Evolutionary conservation across 208 protist species (phyloP).

Genomic region (Phytomonas francai): DNA sequence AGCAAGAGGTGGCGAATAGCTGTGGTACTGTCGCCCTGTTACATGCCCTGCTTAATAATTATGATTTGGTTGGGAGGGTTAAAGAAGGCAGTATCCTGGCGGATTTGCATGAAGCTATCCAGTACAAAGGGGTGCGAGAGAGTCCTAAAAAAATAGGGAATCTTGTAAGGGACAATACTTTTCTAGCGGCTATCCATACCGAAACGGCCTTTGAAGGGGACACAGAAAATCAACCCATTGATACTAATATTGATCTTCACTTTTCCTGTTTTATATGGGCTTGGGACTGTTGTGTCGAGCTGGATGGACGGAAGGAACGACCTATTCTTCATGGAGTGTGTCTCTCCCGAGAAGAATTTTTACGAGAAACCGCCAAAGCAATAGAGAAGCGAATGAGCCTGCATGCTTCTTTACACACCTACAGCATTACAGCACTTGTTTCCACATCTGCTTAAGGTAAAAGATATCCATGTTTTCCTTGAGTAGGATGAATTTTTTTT

Average conservation of each 20-base stretch:
- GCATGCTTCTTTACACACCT: slow-evolving; percentile 55
- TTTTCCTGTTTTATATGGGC: slow-evolving; percentile 90
- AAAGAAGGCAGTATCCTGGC: slow-evolving; percentile 27
- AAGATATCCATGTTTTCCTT: not conserved
- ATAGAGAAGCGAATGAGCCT: slow-evolving; percentile 70
- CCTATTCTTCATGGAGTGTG: slow-evolving; percentile 82
- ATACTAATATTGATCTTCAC: slow-evolving; percentile 87
- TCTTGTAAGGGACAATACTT: slow-evolving; percentile 26
- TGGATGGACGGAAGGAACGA: slow-evolving; percentile 87
- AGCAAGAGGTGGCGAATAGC: slow-evolving; percentile 89
- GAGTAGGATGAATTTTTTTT: not conserved
- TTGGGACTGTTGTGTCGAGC: slow-evolving; percentile 86
- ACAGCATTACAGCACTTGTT: slow-evolving; percentile 71
- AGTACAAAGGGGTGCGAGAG: not conserved
- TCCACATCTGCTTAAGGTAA: not conserved
- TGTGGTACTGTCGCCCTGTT: slow-evolving; percentile 94
- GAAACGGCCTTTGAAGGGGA: slow-evolving; percentile 9
- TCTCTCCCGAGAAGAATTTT: slow-evolving; percentile 46
- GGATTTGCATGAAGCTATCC: not conserved
- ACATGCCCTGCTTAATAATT: slow-evolving; percentile 92
- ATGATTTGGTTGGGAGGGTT: slow-evolving; percentile 33
- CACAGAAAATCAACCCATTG: slow-evolving; percentile 27
- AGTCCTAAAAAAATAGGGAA: slow-evolving; percentile 14
- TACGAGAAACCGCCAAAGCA: slow-evolving; percentile 48
- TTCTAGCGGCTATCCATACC: slow-evolving; percentile 65